Evolutionary conservation across 1,139 yeast genomes (phyloP), one percentile per base, ranked within the genome.

Genomic region (Pichia sp.): DNA sequence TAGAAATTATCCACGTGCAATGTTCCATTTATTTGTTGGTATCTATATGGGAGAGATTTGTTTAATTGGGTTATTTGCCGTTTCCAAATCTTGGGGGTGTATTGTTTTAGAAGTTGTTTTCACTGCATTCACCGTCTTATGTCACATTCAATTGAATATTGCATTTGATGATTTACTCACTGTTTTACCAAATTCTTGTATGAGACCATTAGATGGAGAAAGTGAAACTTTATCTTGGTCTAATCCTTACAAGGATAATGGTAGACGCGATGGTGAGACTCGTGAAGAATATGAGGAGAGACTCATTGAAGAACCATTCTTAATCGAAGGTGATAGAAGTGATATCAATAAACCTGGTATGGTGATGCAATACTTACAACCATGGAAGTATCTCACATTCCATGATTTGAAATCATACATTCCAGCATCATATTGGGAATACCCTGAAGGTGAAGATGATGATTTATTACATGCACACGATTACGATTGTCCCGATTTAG

Each of bases 11-110:
- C 86, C 94, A 1, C 64, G 65, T 5, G 93, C 95, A 0, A 56
- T 87, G 18, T 67, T 80, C 39, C 94, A 86, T 42, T 59, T 85
- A 30, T 83, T 80, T 52, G 66, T 81, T 2, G 96, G 96, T 0
- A 57, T 87, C 2, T 86, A 87, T 53, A 81, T 86, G 49, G 66
- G 84, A 52, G 94, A 87, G 49, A 64, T 80, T 27, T 82, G 88
- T 48, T 58, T 87, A 49, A 67, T 84, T 29, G 96, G 96, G 0
- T 59, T 83, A 14, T 80, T 83, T 51, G 72, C 81, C 28, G 59
- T 80, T 15, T 77, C 77, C 51, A 64, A 64, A 43, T 65, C 74
- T 46, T 60, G 62, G 22, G 39, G 58, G 4, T 68, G 60, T 48
- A 55, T 56, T 32, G 48, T 53, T 4, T 70, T 74, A 32, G 76